A percentile compares a stretch with the other conserved stretches of the same genome.
phyloP scores from a whole-genome alignment of 192 early-diverging fungal genomes.

The Rhizophagus sp. region DNA sequence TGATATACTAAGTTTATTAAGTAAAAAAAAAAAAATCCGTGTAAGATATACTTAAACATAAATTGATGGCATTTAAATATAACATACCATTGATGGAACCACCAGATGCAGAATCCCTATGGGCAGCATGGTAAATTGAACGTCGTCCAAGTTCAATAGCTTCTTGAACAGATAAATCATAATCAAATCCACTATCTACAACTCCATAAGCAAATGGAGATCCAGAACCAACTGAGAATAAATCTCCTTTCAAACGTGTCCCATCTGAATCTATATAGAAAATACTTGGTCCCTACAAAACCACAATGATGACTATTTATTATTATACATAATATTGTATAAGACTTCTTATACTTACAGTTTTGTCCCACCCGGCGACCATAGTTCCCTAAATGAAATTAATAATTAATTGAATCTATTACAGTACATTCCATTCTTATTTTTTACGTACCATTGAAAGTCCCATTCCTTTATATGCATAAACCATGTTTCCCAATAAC shows the following conservation, averaged over 20 bases:
- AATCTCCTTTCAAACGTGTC: slow-evolving; percentile 76
- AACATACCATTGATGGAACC: slow-evolving; percentile 71
- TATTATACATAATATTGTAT: background rate
- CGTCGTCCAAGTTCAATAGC: slow-evolving; percentile 89
- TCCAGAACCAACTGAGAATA: slow-evolving; percentile 98
- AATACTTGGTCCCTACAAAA: slow-evolving; percentile 79
- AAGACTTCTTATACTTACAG: slow-evolving; percentile 43
- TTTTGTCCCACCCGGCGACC: slow-evolving; percentile 98
- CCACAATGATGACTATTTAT: background rate
- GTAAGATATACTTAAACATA: background rate
- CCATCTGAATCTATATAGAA: slow-evolving; percentile 99
- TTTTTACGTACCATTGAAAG: slow-evolving; percentile 79
- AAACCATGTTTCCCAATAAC: slow-evolving; percentile 95
- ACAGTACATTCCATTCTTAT: background rate
- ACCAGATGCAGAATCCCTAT: slow-evolving; percentile 92
- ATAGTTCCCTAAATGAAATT: slow-evolving; percentile 77
- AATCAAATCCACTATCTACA: slow-evolving; percentile 84
- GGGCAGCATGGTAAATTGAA: slow-evolving; percentile 95
- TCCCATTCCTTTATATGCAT: slow-evolving; percentile 98
- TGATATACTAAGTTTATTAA: slow-evolving; percentile 75
- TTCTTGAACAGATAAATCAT: slow-evolving; percentile 78
- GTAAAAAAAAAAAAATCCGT: slow-evolving; percentile 8
- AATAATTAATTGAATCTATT: background rate
- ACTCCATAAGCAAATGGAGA: slow-evolving; percentile 99
- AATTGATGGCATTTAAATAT: background rate